A percentile compares a stretch with the other conserved stretches of the same genome.
phyloP scores from a whole-genome alignment of 345 rosid species.

The Dovyalis caffra region DNA sequence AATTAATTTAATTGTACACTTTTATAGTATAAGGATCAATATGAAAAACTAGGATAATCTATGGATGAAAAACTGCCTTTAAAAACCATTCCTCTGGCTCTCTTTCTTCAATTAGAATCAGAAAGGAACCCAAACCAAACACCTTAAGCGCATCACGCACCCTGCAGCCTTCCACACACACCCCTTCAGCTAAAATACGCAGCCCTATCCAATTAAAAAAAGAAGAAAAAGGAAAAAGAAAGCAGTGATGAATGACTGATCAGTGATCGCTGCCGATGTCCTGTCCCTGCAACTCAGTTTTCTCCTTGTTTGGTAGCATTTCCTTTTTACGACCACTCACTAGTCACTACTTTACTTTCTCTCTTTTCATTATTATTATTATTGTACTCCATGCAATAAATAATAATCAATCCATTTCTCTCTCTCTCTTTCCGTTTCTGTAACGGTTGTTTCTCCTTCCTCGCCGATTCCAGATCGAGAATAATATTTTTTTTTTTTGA shows the following conservation, averaged over 20 bases:
- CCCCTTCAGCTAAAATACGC: neutral
- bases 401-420: neutral
- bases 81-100: too few relatives aligned
- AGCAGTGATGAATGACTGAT: neutral
- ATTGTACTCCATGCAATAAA: too few relatives aligned
- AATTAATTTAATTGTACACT: too few relatives aligned
- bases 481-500: too few relatives aligned
- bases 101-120: too few relatives aligned
- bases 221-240: too few relatives aligned
- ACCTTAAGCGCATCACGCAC: conserved; percentile 10
- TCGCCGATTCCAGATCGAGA: neutral
- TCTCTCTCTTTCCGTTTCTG: too few relatives aligned
- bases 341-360: neutral
- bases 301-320: neutral
- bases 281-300: too few relatives aligned
- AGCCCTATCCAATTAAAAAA: neutral
- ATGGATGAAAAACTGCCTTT: too few relatives aligned
- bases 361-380: neutral
- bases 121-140: too few relatives aligned
- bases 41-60: too few relatives aligned
- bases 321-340: neutral
- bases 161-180: neutral
- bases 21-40: too few relatives aligned
- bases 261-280: neutral
- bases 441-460: conserved; percentile 3